Evolutionary conservation across 169 alveolate genomes (phyloP).

Genomic region (Plasmodium cynomolgi): DNA sequence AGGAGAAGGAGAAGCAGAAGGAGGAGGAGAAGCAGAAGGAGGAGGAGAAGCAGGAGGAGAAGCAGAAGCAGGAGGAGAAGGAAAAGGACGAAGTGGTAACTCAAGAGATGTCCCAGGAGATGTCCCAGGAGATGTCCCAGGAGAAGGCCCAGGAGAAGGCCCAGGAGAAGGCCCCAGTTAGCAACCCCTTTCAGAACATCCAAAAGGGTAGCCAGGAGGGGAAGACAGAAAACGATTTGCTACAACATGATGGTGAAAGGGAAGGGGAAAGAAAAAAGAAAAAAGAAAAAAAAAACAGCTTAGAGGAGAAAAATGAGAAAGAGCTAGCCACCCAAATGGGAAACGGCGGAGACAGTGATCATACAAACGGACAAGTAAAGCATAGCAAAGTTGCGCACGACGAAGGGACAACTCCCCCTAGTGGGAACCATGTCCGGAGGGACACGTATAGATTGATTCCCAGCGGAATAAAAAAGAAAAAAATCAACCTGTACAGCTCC

Average conservation of each 20-base stretch:
- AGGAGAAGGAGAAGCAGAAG: no score
- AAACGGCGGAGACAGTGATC: neutral
- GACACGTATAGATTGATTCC: neutral
- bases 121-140: neutral
- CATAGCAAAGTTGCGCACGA: neutral
- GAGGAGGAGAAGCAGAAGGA: neutral
- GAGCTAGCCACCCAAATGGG: neutral
- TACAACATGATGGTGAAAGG: neutral
- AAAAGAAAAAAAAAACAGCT: neutral
- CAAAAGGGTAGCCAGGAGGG: slow-evolving; percentile 20
- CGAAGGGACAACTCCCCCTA: neutral
- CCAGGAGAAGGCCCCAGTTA: slow-evolving; percentile 4
- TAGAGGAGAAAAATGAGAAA: neutral
- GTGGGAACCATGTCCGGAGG: neutral
- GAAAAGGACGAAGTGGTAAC: neutral
- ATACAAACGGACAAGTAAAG: neutral
- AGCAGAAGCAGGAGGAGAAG: neutral
- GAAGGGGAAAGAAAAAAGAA: neutral
- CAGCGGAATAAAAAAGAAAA: neutral
- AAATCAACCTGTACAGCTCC: neutral
- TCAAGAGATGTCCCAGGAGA: no score
- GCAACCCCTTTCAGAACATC: slow-evolving; percentile 57
- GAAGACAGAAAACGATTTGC: slow-evolving; percentile 19
- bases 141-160: neutral
- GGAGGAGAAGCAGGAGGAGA: neutral